Evolutionary conservation across 768 basidiomycete species (phyloP).

Genomic region (Hericium coralloides): DNA sequence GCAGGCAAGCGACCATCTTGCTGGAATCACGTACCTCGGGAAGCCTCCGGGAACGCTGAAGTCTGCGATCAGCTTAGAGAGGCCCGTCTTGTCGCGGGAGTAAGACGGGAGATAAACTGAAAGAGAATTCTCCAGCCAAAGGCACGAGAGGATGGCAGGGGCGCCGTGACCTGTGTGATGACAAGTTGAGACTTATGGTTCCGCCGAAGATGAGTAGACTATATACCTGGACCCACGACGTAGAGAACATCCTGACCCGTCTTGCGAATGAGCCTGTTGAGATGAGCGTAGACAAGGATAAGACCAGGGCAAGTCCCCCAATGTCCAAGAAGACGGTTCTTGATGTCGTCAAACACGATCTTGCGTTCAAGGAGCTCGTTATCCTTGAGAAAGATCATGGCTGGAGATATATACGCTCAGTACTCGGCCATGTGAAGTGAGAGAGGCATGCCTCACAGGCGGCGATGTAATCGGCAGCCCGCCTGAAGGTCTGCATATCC

Average conservation of each 20-base stretch:
- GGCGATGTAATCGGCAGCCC: conserved; percentile 62
- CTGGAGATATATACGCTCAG: conserved; percentile 23
- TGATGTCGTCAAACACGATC: conserved; percentile 62
- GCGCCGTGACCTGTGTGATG: conserved; percentile 61
- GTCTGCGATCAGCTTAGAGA: conserved; percentile 56
- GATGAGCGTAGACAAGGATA: conserved; percentile 51
- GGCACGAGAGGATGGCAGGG: conserved; percentile 75
- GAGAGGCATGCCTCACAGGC: conserved; percentile 36
- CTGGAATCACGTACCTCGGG: conserved; percentile 44
- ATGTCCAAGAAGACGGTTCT: conserved; percentile 72
- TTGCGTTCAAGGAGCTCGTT: conserved; percentile 59
- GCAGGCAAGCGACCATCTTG: not conserved
- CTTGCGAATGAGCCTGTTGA: conserved; percentile 42
- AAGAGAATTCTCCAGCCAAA: conserved; percentile 79
- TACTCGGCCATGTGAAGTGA: not conserved
- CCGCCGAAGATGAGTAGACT: not conserved
- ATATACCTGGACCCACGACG: conserved; percentile 68
- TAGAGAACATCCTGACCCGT: conserved; percentile 57
- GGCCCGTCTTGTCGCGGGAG: conserved; percentile 45
- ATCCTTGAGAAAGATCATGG: conserved; percentile 78
- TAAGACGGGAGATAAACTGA: conserved; percentile 48
- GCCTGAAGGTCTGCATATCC: conserved; percentile 43
- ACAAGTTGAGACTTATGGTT: not conserved
- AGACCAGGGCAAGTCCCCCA: conserved; percentile 84
- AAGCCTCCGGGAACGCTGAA: conserved; percentile 84